A percentile compares a stretch with the other conserved stretches of the same genome.
These are phyloP conservation scores for Arthrobotrys musiformis DNA, from an alignment of 2,329 filamentous ascomycete species.

Conservation along the genomic window DNA sequence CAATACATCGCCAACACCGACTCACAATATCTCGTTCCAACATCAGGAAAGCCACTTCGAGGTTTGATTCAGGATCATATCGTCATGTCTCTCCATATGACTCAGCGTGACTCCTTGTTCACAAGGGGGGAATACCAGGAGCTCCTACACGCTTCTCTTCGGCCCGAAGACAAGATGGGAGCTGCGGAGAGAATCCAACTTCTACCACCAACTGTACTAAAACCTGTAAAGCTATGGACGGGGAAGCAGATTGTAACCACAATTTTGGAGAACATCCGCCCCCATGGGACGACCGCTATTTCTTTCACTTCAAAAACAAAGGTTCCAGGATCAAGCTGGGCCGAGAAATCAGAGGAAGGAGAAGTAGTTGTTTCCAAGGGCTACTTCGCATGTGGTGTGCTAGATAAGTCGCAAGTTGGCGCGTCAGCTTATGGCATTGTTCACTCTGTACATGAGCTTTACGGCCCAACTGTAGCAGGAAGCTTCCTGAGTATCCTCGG, in stretches of 20 bases:
- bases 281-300: slow-evolving; percentile 75
- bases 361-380: slow-evolving; percentile 84
- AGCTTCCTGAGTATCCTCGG: slow-evolving; percentile 89
- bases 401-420: slow-evolving; percentile 95
- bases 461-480: slow-evolving; percentile 86
- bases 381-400: slow-evolving; percentile 86
- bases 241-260: slow-evolving; percentile 96
- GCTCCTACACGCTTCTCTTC: slow-evolving; percentile 87
- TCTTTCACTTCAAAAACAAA: slow-evolving; percentile 70
- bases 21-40: slow-evolving; percentile 94
- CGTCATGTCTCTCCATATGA: slow-evolving; percentile 90
- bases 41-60: slow-evolving; percentile 89
- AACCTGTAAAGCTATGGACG: slow-evolving; percentile 86
- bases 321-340: slow-evolving; percentile 84
- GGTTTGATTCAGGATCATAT: slow-evolving; percentile 99
- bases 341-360: slow-evolving; percentile 78
- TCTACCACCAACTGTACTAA: slow-evolving; percentile 81
- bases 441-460: slow-evolving; percentile 91
- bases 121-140: slow-evolving; percentile 89
- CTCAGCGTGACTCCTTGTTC: slow-evolving; percentile 91
- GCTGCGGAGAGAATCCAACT: slow-evolving; percentile 77
- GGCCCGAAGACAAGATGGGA: slow-evolving; percentile 72
- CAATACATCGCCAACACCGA: slow-evolving; percentile 94
- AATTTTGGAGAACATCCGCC: slow-evolving; percentile 90
- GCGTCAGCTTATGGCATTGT: slow-evolving; percentile 86